Evolutionary conservation across 768 basidiomycete genomes (phyloP).

Genomic region (Pluteus cervinus): DNA sequence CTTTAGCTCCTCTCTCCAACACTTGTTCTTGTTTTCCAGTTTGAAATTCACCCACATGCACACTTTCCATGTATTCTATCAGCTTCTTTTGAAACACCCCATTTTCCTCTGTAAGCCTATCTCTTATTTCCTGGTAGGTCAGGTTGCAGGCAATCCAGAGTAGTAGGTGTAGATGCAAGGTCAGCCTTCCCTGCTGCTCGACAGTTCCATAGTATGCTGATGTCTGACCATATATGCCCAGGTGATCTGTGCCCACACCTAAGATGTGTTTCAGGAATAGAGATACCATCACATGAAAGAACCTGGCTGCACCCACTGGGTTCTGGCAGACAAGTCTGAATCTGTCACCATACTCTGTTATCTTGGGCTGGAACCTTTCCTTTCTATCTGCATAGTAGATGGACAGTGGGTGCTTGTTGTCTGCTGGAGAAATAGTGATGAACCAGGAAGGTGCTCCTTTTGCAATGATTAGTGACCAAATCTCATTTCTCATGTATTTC

Average conservation of each 20-base stretch:
- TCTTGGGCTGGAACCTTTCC: background rate
- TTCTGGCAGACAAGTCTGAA: slow-evolving; percentile 8
- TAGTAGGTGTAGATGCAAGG: slow-evolving; percentile 23
- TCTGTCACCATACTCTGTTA: slow-evolving; percentile 1
- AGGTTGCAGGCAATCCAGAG: slow-evolving; percentile 22
- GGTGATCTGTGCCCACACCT: slow-evolving; percentile 5
- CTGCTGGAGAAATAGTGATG: slow-evolving; percentile 9
- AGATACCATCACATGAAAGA: slow-evolving; percentile 17
- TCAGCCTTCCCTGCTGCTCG: slow-evolving; percentile 23
- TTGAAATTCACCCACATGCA: slow-evolving; percentile 25
- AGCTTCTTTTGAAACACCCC: slow-evolving; percentile 15
- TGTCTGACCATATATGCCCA: slow-evolving; percentile 15
- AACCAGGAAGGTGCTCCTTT: slow-evolving; percentile 2
- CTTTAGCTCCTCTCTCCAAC: slow-evolving; percentile 8
- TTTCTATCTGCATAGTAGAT: slow-evolving; percentile 20
- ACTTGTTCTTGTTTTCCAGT: slow-evolving; percentile 19
- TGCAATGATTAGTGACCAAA: slow-evolving; percentile 14
- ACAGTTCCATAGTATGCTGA: slow-evolving; percentile 23
- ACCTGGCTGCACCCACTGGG: slow-evolving; percentile 17
- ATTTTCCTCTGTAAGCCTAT: slow-evolving; percentile 15
- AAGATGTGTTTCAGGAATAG: slow-evolving; percentile 2
- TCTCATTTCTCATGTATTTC: slow-evolving; percentile 23
- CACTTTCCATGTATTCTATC: slow-evolving; percentile 18
- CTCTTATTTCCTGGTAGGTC: slow-evolving; percentile 25
- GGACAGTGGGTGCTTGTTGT: slow-evolving; percentile 23